phyloP scores from a whole-genome alignment of 1,284 basidiomycete species.

The Trametes polyzona region DNA sequence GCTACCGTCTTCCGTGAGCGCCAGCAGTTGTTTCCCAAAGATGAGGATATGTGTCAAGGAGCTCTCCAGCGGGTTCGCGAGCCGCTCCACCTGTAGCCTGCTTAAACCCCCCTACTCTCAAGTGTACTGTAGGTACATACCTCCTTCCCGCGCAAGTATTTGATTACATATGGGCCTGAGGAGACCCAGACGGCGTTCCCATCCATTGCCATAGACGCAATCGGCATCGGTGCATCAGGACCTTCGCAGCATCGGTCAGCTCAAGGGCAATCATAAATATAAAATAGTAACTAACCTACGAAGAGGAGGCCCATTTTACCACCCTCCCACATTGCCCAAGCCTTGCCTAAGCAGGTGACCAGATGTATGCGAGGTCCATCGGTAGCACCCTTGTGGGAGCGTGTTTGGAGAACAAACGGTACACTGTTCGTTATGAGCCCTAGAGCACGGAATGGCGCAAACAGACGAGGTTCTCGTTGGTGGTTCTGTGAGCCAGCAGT shows the following conservation, averaged over 20 bases:
- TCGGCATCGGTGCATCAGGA: conserved; percentile 74
- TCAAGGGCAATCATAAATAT: too few species aligned
- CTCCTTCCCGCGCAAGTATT: conserved; percentile 89
- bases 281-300: conserved; percentile 80
- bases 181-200: conserved; percentile 88
- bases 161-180: conserved; percentile 71
- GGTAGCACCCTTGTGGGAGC: conserved; percentile 85
- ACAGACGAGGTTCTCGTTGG: conserved; percentile 60
- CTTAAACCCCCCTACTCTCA: too few species aligned
- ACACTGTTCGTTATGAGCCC: conserved; percentile 92
- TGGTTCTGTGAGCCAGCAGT: conserved; percentile 29
- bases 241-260: too few species aligned
- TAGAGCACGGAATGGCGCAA: conserved; percentile 94
- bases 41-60: conserved; percentile 66
- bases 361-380: conserved; percentile 84
- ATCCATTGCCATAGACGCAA: conserved; percentile 81
- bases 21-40: conserved; percentile 82
- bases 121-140: too few species aligned
- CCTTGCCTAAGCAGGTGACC: conserved; percentile 86
- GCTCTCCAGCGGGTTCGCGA: conserved; percentile 67
- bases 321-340: conserved; percentile 98
- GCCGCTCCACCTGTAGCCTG: conserved; percentile 57
- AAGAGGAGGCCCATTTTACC: conserved; percentile 92
- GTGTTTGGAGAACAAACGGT: conserved; percentile 88
- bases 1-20: conserved; percentile 81